Evolutionary conservation across 345 rosid genomes (phyloP), one percentile per base, ranked within the genome.

Genomic region (Kernera saxatilis): DNA sequence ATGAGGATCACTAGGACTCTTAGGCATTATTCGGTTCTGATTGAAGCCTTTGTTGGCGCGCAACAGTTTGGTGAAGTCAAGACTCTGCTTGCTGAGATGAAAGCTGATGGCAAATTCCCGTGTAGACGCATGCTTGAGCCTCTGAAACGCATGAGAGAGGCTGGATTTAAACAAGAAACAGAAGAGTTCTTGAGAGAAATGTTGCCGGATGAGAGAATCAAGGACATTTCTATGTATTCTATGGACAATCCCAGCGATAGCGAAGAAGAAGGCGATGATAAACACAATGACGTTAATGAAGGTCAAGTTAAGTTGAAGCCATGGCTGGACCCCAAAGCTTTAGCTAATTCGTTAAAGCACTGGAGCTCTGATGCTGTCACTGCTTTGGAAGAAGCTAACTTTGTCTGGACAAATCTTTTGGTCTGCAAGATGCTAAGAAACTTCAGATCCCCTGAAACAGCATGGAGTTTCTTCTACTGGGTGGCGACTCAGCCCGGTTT

Each of bases 381-480:
- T 46, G 54, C 69, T 35, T 65, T 93, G 72, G 86, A 86, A 78
- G 82, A 80, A 77, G 91, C 92, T 67, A 82, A 85, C 37, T 83
- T 91, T 46, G 91, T 91, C 19, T 93, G 97, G 98, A 91, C 96
- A 10, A 85, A 79, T 82, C 61, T 89, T 57, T 75, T 93, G 82
- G 97, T 86, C 27, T 87, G 96, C 78, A 91, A 87, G 84, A 79
- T 91, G 82, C 87, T 89, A 33, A 81, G 97, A 79, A 85, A 81
- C 73, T 80, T 93, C 65, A 87, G 51, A 29, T 87, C 91, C 11
- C 79, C 86, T 9, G 86, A 86, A 67, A 79, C 85, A 56, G 97
- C 97, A 11, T 91, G 98, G 98, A 77, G 72, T 56, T 89, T 91
- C 85, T 93, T 93, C 81, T 84, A 90, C 70, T 93, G 97, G 98